These are phyloP conservation scores for Suillus brevipes DNA, from an alignment of 768 basidiomycete genomes.

Conservation along the genomic window DNA sequence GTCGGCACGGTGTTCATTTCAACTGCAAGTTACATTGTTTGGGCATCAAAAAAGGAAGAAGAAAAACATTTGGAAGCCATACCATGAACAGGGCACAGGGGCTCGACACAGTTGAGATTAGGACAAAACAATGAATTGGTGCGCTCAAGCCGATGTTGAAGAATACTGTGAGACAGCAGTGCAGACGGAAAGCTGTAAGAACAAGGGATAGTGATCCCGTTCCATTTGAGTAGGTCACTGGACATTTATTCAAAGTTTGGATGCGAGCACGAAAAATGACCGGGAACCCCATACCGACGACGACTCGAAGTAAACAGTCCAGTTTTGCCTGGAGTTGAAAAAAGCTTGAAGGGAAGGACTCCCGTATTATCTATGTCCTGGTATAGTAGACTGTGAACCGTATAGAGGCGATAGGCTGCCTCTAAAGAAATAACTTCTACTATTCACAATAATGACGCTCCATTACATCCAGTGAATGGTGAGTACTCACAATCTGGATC, in stretches of 20 bases:
- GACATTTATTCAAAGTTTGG: constrained; percentile 6
- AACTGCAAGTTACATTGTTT: constrained; percentile 17
- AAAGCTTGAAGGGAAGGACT: constrained; percentile 44
- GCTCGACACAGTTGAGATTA: constrained; percentile 50
- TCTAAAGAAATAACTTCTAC: constrained; percentile 55
- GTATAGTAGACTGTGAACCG: constrained; percentile 37
- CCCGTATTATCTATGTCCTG: constrained; percentile 49
- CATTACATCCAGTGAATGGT: neutral
- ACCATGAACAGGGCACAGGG: constrained; percentile 54
- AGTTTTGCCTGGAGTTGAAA: constrained; percentile 24
- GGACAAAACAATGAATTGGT: constrained; percentile 50
- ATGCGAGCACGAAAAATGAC: constrained; percentile 26
- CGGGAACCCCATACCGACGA: constrained; percentile 29
- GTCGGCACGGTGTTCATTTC: constrained; percentile 24
- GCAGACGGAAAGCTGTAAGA: constrained; percentile 15
- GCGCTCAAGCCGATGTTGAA: constrained; percentile 33
- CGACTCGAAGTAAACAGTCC: constrained; percentile 27
- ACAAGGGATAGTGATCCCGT: constrained; percentile 24
- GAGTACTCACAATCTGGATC: constrained; percentile 43
- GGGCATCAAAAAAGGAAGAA: constrained; percentile 15
- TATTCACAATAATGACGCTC: constrained; percentile 17
- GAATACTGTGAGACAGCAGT: constrained; percentile 13
- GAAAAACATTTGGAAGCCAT: constrained; percentile 17
- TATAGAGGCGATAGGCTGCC: constrained; percentile 44
- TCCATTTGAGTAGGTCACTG: constrained; percentile 36